Conservation (phyloP, 2,329 filamentous ascomycete genomes). For the Didymella segeticola region DNA sequence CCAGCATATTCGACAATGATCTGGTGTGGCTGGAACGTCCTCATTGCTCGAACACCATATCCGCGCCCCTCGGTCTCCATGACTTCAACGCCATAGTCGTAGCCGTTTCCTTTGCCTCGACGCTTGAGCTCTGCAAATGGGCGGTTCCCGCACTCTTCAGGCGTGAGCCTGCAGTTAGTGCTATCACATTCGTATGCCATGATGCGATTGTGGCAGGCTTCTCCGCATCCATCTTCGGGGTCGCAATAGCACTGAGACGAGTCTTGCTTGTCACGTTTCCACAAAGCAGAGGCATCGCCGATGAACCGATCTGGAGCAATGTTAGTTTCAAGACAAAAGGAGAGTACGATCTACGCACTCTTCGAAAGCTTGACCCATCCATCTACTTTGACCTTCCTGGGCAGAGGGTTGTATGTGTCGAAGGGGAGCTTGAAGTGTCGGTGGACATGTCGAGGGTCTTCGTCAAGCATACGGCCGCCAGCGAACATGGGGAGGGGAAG, state of each 20-base stretch:
- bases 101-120: conserved; percentile 75
- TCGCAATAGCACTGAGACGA: conserved; percentile 67
- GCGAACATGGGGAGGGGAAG: conserved; percentile 82
- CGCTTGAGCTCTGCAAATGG: conserved; percentile 81
- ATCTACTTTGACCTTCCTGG: conserved; percentile 86
- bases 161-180: conserved; percentile 81
- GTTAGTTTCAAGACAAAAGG: conserved; percentile 8
- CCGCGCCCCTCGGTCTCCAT: conserved; percentile 88
- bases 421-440: conserved; percentile 89
- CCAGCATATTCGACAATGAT: conserved; percentile 99
- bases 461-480: conserved; percentile 73
- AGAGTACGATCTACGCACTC: conserved; percentile 72
- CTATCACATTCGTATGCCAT: conserved; percentile 98
- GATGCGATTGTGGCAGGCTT: conserved; percentile 90
- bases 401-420: conserved; percentile 86
- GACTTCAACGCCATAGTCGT: conserved; percentile 92
- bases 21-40: conserved; percentile 84
- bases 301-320: conserved; percentile 78
- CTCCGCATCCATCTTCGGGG: conserved; percentile 78
- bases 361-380: conserved; percentile 92
- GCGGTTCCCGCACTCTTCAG: conserved; percentile 80
- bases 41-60: conserved; percentile 88
- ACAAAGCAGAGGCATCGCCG: conserved; percentile 78
- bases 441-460: conserved; percentile 55
- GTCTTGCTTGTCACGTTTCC: conserved; percentile 80